Conservation (phyloP, 345 rosid genomes). For the Xanthoceras sorbifolium region DNA sequence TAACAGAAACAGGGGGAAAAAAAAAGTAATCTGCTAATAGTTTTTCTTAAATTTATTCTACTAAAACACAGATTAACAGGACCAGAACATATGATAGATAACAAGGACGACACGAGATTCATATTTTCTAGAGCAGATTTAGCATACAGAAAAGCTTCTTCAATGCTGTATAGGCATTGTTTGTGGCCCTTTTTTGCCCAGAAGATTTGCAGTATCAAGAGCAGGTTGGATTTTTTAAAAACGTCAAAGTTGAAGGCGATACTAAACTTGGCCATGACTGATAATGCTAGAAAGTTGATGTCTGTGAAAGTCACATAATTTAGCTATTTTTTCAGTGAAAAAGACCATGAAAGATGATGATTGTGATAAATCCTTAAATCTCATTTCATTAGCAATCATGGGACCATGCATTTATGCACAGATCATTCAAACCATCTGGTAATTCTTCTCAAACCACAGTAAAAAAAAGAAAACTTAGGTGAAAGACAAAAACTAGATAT, state of each 20-base stretch:
- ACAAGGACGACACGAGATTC: neutral
- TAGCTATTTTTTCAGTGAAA: conserved; percentile 15
- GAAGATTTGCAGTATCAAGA: neutral
- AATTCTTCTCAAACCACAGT: neutral
- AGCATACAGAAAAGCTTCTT: neutral
- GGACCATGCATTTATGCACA: conserved; percentile 19
- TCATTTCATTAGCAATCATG: conserved; percentile 18
- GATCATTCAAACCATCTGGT: conserved; percentile 18
- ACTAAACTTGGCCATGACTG: conserved; percentile 11
- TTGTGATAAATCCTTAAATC: conserved; percentile 23
- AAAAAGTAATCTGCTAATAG: neutral
- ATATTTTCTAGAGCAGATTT: neutral
- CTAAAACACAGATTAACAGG: neutral
- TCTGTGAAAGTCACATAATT: conserved; percentile 4
- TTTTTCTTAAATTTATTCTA: no score
- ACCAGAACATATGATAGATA: neutral
- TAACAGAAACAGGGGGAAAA: no score
- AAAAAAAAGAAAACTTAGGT: neutral
- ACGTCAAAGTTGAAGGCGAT: conserved; percentile 6
- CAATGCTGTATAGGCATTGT: neutral
- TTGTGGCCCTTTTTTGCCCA: neutral
- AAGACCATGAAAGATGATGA: conserved; percentile 18
- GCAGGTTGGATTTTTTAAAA: conserved; percentile 1
- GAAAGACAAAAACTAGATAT: neutral
- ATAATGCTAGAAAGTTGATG: conserved; percentile 6